Base-by-base conservation (phyloP, 345 rosid species). In the Eucalyptus grandis region DNA sequence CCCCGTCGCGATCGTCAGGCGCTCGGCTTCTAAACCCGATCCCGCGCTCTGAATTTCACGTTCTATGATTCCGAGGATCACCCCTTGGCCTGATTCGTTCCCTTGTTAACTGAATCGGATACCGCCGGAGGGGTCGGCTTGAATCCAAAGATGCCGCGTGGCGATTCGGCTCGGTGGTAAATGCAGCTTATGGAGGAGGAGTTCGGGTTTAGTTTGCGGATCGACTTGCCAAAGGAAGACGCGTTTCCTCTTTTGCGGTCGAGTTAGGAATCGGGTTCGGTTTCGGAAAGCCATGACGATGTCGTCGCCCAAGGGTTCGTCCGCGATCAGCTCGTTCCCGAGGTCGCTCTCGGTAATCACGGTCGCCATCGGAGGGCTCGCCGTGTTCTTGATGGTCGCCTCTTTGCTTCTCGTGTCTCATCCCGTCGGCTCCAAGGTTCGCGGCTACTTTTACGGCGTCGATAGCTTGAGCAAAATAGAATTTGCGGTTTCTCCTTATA, bases 351-450 rank as follows among this genome's bases (percentile, higher is more conserved):
- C 97, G 31, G 90, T 95, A 44, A 95, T 97, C 90, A 91, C 92
- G 60, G 91, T 93, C 87, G 91, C 95, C 24, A 91, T 94, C 50
- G 99, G 94, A 88, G 96, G 97, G 51, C 92, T 97, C 87, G 96
- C 96, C 44, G 54, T 93, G 88, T 94, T 96, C 92, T 90, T 96
- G 92, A 50, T 96, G 87, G 88, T 96, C 80, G 98, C 95, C 89
- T 96, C 98, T 34, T 91, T 91, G 93, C 91, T 97, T 91, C 91
- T 95, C 43, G 92, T 95, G 88, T 94, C 96, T 4, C 89, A 91
- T 88, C 99, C 98, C 3, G 90, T 94, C 37, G 90, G 95, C 91
- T 93, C 97, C 21, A 92, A 95, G 9, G 90, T 96, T 47, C 92
- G 90, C 69, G 94, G 93, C 15, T 93, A 95, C 62, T 95, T 97